Conservation (phyloP, 257 asterid genomes). For the Ilex aquifolium region DNA sequence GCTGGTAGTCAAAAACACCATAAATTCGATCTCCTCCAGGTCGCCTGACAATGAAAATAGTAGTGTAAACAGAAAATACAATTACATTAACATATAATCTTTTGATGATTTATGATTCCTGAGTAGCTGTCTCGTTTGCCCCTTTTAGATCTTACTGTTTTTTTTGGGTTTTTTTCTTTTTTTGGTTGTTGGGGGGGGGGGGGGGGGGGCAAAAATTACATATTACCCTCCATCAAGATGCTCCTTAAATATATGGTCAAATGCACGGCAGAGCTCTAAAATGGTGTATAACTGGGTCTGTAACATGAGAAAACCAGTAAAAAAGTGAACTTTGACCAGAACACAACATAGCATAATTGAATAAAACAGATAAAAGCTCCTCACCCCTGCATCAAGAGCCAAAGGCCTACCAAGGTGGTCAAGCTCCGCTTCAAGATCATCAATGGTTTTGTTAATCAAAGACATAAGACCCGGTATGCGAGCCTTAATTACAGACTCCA, state of each 20-base stretch:
- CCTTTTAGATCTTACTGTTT: too few species aligned
- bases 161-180: too few species aligned
- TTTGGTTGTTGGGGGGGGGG: background rate
- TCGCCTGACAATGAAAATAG: slow-evolving; percentile 25
- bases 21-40: slow-evolving; percentile 45
- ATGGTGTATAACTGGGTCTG: slow-evolving; percentile 38
- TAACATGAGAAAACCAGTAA: slow-evolving; percentile 1
- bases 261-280: slow-evolving; percentile 43
- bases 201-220: background rate
- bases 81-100: too few species aligned
- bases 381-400: slow-evolving; percentile 36
- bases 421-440: slow-evolving; percentile 38
- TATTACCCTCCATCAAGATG: slow-evolving; percentile 51
- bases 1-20: slow-evolving; percentile 40
- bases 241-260: slow-evolving; percentile 40
- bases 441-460: slow-evolving; percentile 27
- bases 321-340: background rate
- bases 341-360: background rate
- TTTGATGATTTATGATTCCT: too few species aligned
- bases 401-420: slow-evolving; percentile 33
- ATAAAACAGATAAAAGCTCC: slow-evolving; percentile 1
- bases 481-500: slow-evolving; percentile 35
- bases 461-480: slow-evolving; percentile 34
- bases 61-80: background rate
- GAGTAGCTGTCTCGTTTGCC: too few species aligned